A percentile compares a stretch with the other conserved stretches of the same genome.
Evolutionary conservation across 495 filamentous ascomycete genomes (phyloP).

Genomic region (Aspergillus hancockii): DNA sequence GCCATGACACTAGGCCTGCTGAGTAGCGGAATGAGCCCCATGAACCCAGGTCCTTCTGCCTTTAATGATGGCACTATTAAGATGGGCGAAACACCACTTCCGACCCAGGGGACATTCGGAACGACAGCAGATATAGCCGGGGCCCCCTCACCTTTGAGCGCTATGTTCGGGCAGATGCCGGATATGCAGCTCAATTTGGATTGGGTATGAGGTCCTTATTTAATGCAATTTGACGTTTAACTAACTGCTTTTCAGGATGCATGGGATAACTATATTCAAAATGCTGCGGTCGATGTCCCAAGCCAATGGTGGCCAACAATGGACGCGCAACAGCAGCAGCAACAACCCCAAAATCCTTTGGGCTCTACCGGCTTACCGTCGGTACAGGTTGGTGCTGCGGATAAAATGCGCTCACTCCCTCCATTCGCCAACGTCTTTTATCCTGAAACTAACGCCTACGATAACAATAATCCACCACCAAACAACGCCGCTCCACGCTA

Average conservation of each 20-base stretch:
- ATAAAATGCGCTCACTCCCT: conserved; percentile 18
- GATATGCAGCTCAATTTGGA: conserved; percentile 71
- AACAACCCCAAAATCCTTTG: conserved; percentile 14
- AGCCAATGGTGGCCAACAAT: conserved; percentile 51
- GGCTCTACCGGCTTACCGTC: conserved; percentile 18
- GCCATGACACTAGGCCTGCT: conserved; percentile 84
- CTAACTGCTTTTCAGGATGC: conserved; percentile 46
- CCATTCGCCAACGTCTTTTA: conserved; percentile 19
- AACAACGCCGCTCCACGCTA: neutral
- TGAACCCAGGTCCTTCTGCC: conserved; percentile 41
- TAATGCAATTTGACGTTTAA: neutral
- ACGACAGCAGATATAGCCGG: conserved; percentile 38
- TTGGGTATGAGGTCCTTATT: conserved; percentile 62
- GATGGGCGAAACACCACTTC: conserved; percentile 33
- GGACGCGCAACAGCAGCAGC: conserved; percentile 34
- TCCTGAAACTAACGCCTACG: conserved; percentile 9
- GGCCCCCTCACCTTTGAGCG: conserved; percentile 53
- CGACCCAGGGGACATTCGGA: conserved; percentile 36
- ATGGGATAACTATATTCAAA: conserved; percentile 58
- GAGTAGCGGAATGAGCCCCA: conserved; percentile 68
- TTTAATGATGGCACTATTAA: conserved; percentile 37
- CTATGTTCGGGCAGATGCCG: conserved; percentile 58
- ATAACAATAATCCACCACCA: conserved; percentile 4
- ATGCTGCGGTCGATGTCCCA: conserved; percentile 45
- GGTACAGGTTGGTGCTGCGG: conserved; percentile 13